Evolutionary conservation across 345 rosid genomes (phyloP).

Genomic region (Brassica incana): DNA sequence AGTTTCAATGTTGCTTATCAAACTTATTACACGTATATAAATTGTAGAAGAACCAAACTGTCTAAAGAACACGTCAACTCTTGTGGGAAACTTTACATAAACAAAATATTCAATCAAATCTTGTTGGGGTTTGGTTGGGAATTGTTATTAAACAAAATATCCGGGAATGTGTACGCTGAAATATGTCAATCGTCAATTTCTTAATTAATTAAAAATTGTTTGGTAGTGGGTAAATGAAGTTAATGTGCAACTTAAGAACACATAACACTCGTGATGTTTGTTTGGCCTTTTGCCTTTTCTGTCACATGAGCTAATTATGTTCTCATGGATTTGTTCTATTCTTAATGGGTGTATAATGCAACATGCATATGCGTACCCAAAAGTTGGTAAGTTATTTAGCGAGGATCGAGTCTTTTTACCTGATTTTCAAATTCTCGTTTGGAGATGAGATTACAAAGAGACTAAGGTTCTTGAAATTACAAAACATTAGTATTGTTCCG

Average conservation of each 20-base stretch:
- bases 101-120: slow-evolving; percentile 13
- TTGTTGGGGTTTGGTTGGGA: slow-evolving; percentile 36
- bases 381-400: not conserved
- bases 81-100: slow-evolving; percentile 14
- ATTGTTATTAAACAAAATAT: slow-evolving; percentile 2
- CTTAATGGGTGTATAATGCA: slow-evolving; percentile 2
- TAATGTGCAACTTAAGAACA: slow-evolving; percentile 20
- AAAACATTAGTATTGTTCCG: not conserved
- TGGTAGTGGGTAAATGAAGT: slow-evolving; percentile 34
- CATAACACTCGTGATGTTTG: slow-evolving; percentile 35
- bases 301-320: not conserved
- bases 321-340: not conserved
- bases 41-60: slow-evolving; percentile 23
- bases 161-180: slow-evolving; percentile 6
- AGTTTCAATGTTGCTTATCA: slow-evolving; percentile 31
- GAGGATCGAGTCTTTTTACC: not conserved
- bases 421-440: not conserved
- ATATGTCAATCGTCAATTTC: slow-evolving; percentile 20
- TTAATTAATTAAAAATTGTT: slow-evolving; percentile 25
- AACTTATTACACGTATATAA: slow-evolving; percentile 31
- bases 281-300: slow-evolving; percentile 34
- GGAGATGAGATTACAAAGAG: not conserved
- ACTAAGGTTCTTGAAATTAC: not conserved
- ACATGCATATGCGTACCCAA: not conserved
- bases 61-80: slow-evolving; percentile 29